These are phyloP conservation scores for Monilinia polystroma DNA, from an alignment of 2,329 filamentous ascomycete species.

Conservation along the genomic window DNA sequence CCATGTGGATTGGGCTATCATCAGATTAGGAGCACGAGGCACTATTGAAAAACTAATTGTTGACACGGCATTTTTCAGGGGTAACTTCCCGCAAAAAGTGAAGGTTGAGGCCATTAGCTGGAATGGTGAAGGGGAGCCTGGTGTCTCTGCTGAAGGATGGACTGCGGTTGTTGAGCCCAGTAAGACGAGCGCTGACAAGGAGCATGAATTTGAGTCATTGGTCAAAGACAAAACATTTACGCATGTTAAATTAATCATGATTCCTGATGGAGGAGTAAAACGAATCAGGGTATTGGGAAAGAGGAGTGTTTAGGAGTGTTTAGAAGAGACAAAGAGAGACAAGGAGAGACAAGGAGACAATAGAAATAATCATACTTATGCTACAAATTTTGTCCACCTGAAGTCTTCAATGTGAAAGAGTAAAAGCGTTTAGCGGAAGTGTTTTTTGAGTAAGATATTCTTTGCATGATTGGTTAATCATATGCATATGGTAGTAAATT, in stretches of 20 bases:
- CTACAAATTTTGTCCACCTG: too few relatives aligned
- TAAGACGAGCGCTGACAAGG: conserved; percentile 69
- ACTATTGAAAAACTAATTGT: conserved; percentile 66
- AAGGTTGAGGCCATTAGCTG: conserved; percentile 63
- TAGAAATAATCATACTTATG: not conserved
- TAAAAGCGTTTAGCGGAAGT: too few relatives aligned
- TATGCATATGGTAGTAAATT: too few relatives aligned
- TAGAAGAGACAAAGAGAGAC: not conserved
- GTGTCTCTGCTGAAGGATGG: conserved; percentile 60
- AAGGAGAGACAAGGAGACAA: not conserved
- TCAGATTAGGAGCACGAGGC: conserved; percentile 67
- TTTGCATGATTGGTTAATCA: too few relatives aligned
- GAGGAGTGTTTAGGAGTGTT: conserved; percentile 40
- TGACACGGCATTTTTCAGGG: conserved; percentile 80
- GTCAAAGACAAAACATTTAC: conserved; percentile 63
- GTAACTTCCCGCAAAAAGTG: conserved; percentile 79
- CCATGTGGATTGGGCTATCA: conserved; percentile 79
- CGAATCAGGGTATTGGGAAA: conserved; percentile 74
- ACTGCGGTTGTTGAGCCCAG: conserved; percentile 62
- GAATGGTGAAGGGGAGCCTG: conserved; percentile 54
- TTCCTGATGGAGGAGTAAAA: conserved; percentile 92
- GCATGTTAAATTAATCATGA: conserved; percentile 81
- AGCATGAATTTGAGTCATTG: conserved; percentile 63
- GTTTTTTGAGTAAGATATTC: too few relatives aligned
- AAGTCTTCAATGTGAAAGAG: not conserved